These are phyloP conservation scores for Penicillium bovifimosum DNA, from an alignment of 495 filamentous ascomycete genomes.

Conservation along the genomic window DNA sequence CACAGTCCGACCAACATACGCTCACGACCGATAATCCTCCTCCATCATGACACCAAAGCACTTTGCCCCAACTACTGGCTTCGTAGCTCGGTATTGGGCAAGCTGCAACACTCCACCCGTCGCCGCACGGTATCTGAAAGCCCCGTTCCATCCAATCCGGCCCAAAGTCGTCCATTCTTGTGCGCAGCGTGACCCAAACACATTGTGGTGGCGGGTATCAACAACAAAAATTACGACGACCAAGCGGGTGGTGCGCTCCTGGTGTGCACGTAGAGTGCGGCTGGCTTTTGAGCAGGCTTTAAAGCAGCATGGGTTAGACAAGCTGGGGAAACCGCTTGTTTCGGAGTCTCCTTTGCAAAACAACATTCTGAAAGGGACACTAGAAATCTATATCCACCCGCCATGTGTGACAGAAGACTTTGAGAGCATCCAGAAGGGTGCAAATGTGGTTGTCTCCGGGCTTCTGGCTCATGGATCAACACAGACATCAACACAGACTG, in stretches of 20 bases:
- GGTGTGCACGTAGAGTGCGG: slow-evolving; percentile 43
- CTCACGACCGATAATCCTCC: background rate
- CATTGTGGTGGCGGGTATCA: slow-evolving; percentile 48
- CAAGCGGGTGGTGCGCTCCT: slow-evolving; percentile 50
- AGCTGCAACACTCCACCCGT: slow-evolving; percentile 22
- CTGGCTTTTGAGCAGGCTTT: slow-evolving; percentile 53
- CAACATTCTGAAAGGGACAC: slow-evolving; percentile 20
- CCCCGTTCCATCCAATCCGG: slow-evolving; percentile 24
- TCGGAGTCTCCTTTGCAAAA: background rate
- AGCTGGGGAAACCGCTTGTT: slow-evolving; percentile 38
- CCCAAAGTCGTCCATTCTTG: slow-evolving; percentile 37
- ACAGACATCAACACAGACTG: background rate
- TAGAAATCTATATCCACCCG: slow-evolving; percentile 22
- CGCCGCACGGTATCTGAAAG: slow-evolving; percentile 28
- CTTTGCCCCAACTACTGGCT: slow-evolving; percentile 8
- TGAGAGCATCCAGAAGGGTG: slow-evolving; percentile 22
- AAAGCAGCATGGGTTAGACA: slow-evolving; percentile 49
- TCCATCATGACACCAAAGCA: slow-evolving; percentile 14
- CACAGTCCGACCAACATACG: background rate
- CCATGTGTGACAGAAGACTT: slow-evolving; percentile 14
- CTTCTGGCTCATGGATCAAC: background rate
- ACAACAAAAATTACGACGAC: slow-evolving; percentile 17
- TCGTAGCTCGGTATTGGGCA: slow-evolving; percentile 22
- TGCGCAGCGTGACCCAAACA: slow-evolving; percentile 27
- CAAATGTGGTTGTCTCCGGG: slow-evolving; percentile 8